Conservation (phyloP, 2,329 filamentous ascomycete species). For the Trichoderma aggressivum region DNA sequence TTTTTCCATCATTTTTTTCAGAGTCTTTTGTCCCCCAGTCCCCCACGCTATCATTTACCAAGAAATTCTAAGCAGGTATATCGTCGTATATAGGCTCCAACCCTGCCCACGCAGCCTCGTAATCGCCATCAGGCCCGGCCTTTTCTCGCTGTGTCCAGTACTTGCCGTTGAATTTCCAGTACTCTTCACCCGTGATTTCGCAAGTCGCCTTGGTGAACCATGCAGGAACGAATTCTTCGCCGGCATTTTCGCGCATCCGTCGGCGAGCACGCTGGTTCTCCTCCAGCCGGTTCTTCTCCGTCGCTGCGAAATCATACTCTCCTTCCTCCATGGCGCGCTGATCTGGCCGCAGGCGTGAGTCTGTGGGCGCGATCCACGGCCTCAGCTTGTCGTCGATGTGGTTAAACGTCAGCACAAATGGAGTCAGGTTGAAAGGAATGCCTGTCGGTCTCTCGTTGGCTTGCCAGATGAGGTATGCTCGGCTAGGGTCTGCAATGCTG, state of each 20-base stretch:
- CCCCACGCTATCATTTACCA: not conserved
- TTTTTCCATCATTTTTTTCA: not conserved
- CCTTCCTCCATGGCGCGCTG: conserved; percentile 98
- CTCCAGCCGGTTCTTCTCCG: conserved; percentile 92
- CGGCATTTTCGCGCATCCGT: conserved; percentile 67
- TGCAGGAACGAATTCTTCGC: conserved; percentile 76
- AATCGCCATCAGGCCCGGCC: conserved; percentile 58
- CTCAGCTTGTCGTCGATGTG: conserved; percentile 79
- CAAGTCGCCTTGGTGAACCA: conserved; percentile 79
- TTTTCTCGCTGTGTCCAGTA: conserved; percentile 78
- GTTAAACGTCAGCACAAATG: conserved; percentile 93
- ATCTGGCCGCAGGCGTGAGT: conserved; percentile 88
- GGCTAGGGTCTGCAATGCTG: conserved; percentile 61
- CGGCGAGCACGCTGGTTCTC: conserved; percentile 81
- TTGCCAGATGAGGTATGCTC: conserved; percentile 92
- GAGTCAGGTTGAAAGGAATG: conserved; percentile 95
- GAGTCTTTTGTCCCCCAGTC: not conserved
- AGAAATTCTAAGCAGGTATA: not conserved
- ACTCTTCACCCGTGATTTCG: conserved; percentile 79
- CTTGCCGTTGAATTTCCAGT: conserved; percentile 83
- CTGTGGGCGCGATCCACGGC: conserved; percentile 80
- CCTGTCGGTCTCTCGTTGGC: conserved; percentile 74
- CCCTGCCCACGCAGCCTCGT: conserved; percentile 60
- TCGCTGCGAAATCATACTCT: conserved; percentile 89
- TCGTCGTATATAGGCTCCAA: conserved; percentile 71